These are phyloP conservation scores for Amaranthus palmeri DNA, from an alignment of 148 eudicot genomes.

Conservation along the genomic window DNA sequence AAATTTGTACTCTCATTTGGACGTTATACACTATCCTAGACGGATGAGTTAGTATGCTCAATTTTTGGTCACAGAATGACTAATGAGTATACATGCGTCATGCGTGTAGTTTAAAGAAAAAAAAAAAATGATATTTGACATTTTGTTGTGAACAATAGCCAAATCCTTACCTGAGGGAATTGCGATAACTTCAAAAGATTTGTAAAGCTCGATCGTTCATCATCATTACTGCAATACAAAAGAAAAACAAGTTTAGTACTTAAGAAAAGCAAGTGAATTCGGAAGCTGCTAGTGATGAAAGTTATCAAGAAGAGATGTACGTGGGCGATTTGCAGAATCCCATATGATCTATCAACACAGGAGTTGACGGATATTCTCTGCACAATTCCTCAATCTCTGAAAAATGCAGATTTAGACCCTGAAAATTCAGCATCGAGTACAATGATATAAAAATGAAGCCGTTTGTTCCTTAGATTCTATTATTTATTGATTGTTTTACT, in stretches of 20 bases:
- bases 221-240: conserved; percentile 47
- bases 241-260: background rate
- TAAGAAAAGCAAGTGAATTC: conserved; percentile 2
- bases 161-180: conserved; percentile 65
- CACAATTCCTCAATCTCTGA: conserved; percentile 74
- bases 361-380: conserved; percentile 65
- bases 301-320: conserved; percentile 30
- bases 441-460: background rate
- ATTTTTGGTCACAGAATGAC: background rate
- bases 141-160: no score
- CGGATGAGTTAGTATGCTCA: background rate
- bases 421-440: conserved; percentile 20
- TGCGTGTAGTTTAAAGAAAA: no score
- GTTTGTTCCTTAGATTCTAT: background rate
- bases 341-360: conserved; percentile 78
- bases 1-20: no score
- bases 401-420: conserved; percentile 80
- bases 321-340: conserved; percentile 83
- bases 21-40: no score
- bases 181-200: conserved; percentile 64
- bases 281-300: conserved; percentile 1
- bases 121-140: no score
- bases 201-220: conserved; percentile 44
- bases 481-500: no score
- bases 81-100: no score